Conservation (phyloP, 257 asterid species). For the Solanum raphanifolium region DNA sequence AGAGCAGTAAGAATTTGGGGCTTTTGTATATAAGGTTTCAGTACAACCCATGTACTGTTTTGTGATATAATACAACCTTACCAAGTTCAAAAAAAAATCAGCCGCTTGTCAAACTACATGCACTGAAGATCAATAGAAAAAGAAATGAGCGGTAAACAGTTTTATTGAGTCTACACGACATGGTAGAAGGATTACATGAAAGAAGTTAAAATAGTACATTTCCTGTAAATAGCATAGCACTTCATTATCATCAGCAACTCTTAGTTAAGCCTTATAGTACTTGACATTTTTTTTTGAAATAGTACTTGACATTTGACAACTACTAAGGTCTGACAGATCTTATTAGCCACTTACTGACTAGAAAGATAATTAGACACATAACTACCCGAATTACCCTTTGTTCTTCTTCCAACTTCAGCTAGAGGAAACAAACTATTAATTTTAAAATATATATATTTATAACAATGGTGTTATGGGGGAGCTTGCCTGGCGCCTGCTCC, state of each 20-base stretch:
- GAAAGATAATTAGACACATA: background rate
- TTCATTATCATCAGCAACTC: background rate
- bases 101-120: background rate
- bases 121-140: background rate
- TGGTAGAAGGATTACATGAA: background rate
- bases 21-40: no score
- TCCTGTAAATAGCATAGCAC: background rate
- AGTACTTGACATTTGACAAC: background rate
- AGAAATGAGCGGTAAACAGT: background rate
- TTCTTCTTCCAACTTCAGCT: background rate
- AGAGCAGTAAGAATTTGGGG: no score
- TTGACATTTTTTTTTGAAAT: background rate
- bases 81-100: background rate
- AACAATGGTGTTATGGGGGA: background rate
- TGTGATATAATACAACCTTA: no score
- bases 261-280: background rate
- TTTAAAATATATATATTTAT: background rate
- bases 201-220: background rate
- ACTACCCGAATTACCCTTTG: background rate
- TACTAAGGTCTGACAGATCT: background rate
- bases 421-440: background rate
- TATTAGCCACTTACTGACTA: background rate
- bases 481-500: background rate
- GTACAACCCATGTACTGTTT: no score
- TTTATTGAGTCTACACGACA: background rate